Base-by-base conservation (phyloP, 257 asterid genomes). In the Solanum infundibuliforme region DNA sequence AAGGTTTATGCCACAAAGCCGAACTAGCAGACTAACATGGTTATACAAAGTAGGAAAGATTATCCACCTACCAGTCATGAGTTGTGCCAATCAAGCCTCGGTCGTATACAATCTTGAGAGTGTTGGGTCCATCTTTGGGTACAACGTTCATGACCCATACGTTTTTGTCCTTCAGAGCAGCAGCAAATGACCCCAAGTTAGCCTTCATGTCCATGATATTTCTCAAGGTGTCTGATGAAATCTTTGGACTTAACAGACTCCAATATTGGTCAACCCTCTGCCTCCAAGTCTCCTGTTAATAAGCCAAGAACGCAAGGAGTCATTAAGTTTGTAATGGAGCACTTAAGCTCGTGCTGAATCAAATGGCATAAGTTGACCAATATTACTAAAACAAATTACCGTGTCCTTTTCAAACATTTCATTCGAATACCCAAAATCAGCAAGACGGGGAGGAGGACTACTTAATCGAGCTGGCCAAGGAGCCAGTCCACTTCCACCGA, bases 151-250 rank as follows among this genome's bases (percentile, higher is more conserved):
- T 97, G 89, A 97, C 99, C 99, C 99, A 97, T 3, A 97, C 96
- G 3, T 94, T 93, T 92, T 93, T 95, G 83, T 96, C 96, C 88
- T 95, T 95, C 94, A 97, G 88, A 83, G 99, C 96, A 86, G 98
- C 99, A 35, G 95, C 99, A 92, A 96, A 97, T 12, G 98, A 96
- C 46, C 99, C 99, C 91, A 97, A 87, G 88, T 97, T 91, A 35
- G 99, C 99, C 90, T 95, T 97, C 99, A 97, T 97, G 89, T 97
- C 99, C 98, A 97, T 95, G 84, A 97, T 92, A 71, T 97, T 97
- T 89, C 99, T 91, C 87, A 97, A 31, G 34, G 96, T 92, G 87
- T 97, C 93, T 8, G 96, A 87, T 27, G 96, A 91, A 83, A 94
- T 90, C 90, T 95, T 97, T 75, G 98, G 90, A 87, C 98, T 90